These are phyloP conservation scores for Croton laevigatus DNA, from an alignment of 441 rosid genomes.

Conservation along the genomic window DNA sequence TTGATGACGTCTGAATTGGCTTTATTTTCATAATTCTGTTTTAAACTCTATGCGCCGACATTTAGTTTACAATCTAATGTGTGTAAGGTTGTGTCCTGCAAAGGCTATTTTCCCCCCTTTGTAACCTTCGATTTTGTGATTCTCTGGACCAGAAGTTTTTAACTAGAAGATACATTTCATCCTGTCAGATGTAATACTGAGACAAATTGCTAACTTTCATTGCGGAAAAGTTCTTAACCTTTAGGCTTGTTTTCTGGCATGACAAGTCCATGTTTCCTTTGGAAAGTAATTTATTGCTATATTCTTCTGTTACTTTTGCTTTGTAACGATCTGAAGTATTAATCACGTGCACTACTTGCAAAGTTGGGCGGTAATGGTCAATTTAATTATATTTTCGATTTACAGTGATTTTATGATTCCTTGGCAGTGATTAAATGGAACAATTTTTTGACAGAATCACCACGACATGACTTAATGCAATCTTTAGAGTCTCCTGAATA, in stretches of 20 bases:
- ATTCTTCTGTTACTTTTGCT: not conserved
- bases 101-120: not conserved
- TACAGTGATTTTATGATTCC: not conserved
- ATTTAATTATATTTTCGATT: not conserved
- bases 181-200: not conserved
- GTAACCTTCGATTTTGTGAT: not conserved
- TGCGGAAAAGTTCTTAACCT: too few species aligned
- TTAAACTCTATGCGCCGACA: not conserved
- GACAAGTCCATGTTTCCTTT: too few species aligned
- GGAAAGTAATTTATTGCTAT: not conserved
- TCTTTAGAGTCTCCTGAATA: constrained; percentile 46
- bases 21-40: not conserved
- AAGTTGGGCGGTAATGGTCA: not conserved
- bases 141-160: not conserved
- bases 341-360: not conserved
- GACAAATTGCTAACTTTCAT: not conserved
- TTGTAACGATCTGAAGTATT: not conserved
- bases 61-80: not conserved
- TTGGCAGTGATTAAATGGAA: not conserved
- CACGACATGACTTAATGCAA: constrained; percentile 44
- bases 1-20: not conserved
- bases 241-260: not conserved
- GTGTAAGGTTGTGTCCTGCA: not conserved
- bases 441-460: constrained; percentile 50
- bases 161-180: not conserved